Evolutionary conservation across 108 stramenopile genomes (phyloP).

Genomic region (Pseudonitzschia multistriata): DNA sequence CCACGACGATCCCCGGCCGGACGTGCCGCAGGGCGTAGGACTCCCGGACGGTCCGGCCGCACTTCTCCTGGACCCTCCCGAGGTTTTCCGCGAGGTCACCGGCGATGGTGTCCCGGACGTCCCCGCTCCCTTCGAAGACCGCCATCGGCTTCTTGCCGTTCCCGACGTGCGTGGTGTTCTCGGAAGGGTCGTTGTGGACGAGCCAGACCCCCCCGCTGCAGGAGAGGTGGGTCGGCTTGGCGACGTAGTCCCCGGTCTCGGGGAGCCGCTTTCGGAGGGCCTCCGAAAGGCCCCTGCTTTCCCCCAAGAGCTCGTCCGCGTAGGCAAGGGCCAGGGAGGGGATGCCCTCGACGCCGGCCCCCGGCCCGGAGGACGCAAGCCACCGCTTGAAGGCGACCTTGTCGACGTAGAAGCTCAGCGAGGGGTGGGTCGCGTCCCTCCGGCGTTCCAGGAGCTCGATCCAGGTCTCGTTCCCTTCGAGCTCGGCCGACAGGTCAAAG

Average conservation of each 20-base stretch:
- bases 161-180: constrained; percentile 4
- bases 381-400: constrained; percentile 26
- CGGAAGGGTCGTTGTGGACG: neutral
- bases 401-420: constrained; percentile 21
- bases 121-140: neutral
- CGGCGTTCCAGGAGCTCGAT: constrained; percentile 14
- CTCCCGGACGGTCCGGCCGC: constrained; percentile 1
- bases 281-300: neutral
- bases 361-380: neutral
- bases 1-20: constrained; percentile 21
- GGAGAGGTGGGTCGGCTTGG: constrained; percentile 22
- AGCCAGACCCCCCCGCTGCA: constrained; percentile 29
- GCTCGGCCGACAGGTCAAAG: constrained; percentile 9
- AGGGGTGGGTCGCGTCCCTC: neutral
- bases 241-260: constrained; percentile 3
- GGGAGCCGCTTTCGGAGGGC: neutral
- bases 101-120: neutral
- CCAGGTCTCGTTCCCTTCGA: constrained; percentile 23
- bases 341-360: neutral
- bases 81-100: neutral
- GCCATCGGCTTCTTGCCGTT: constrained; percentile 2
- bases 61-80: constrained; percentile 4
- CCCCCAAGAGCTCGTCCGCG: neutral
- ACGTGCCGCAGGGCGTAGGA: constrained; percentile 14
- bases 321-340: neutral